These are phyloP conservation scores for Umbelopsis sp. DNA, from an alignment of 371 early-diverging fungal species.

Conservation along the genomic window DNA sequence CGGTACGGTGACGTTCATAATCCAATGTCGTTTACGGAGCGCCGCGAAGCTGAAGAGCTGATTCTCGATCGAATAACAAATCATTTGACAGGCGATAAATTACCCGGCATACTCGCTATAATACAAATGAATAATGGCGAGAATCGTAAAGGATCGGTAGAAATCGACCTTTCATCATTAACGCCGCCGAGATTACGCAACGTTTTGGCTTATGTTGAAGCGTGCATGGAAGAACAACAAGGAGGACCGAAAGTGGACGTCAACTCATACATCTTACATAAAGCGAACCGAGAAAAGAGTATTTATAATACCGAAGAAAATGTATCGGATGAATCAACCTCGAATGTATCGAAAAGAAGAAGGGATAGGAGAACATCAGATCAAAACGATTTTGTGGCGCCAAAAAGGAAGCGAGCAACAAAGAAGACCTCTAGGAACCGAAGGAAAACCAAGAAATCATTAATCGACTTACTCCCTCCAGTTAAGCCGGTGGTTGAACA, in stretches of 20 bases:
- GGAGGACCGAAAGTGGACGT: slow-evolving; percentile 51
- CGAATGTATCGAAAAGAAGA: background rate
- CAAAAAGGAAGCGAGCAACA: slow-evolving; percentile 1
- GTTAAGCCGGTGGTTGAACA: background rate
- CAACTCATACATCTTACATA: slow-evolving; percentile 33
- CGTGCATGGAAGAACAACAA: slow-evolving; percentile 49
- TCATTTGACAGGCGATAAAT: slow-evolving; percentile 41
- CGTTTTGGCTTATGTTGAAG: slow-evolving; percentile 51
- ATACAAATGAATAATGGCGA: slow-evolving; percentile 37
- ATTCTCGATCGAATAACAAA: slow-evolving; percentile 48
- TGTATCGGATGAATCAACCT: background rate
- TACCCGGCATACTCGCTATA: slow-evolving; percentile 53
- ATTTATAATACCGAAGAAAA: background rate
- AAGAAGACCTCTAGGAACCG: background rate
- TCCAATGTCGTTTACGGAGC: slow-evolving; percentile 12
- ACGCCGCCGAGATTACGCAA: slow-evolving; percentile 48
- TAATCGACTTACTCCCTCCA: slow-evolving; percentile 5
- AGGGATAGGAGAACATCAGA: background rate
- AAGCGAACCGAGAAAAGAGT: background rate
- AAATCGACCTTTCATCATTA: slow-evolving; percentile 53
- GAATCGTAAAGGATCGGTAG: slow-evolving; percentile 44
- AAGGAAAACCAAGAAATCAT: background rate
- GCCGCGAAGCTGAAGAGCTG: slow-evolving; percentile 36
- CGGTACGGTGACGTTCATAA: background rate
- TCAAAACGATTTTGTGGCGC: background rate